Percentiles rank a stretch among this genome's conserved stretches.
These are phyloP conservation scores for Suillus alpinus DNA, from an alignment of 768 basidiomycete genomes.

Conservation along the genomic window DNA sequence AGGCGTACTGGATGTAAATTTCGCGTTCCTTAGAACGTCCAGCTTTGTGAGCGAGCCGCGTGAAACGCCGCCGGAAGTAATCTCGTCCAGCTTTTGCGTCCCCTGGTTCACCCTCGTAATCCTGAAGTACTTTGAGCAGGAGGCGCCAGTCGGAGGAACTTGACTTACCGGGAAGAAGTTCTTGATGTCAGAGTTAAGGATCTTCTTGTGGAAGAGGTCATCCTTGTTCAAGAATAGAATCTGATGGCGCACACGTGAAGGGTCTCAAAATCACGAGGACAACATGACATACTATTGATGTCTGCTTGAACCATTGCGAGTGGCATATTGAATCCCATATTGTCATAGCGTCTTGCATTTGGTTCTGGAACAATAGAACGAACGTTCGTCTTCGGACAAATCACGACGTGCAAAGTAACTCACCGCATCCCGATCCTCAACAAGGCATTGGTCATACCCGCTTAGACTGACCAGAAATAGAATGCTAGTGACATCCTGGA, in stretches of 20 bases:
- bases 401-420: constrained; percentile 27
- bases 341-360: constrained; percentile 99
- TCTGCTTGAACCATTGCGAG: constrained; percentile 95
- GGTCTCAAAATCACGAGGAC: background rate
- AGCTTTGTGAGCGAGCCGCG: constrained; percentile 77
- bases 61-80: constrained; percentile 88
- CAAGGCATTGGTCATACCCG: constrained; percentile 92
- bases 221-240: constrained; percentile 96
- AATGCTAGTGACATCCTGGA: constrained; percentile 92
- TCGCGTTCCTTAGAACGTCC: constrained; percentile 84
- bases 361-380: constrained; percentile 56
- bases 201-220: constrained; percentile 87
- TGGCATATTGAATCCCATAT: constrained; percentile 99
- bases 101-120: constrained; percentile 77
- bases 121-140: constrained; percentile 41
- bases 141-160: background rate
- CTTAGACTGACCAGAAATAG: constrained; percentile 88
- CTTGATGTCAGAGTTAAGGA: constrained; percentile 77
- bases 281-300: constrained; percentile 69
- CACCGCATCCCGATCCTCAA: constrained; percentile 89
- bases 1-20: constrained; percentile 89
- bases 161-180: constrained; percentile 79
- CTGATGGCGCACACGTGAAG: constrained; percentile 34
- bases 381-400: constrained; percentile 3
- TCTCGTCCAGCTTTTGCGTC: constrained; percentile 77